phyloP scores from a whole-genome alignment of 768 basidiomycete species.

The Goffeauzyma gilvescens region DNA sequence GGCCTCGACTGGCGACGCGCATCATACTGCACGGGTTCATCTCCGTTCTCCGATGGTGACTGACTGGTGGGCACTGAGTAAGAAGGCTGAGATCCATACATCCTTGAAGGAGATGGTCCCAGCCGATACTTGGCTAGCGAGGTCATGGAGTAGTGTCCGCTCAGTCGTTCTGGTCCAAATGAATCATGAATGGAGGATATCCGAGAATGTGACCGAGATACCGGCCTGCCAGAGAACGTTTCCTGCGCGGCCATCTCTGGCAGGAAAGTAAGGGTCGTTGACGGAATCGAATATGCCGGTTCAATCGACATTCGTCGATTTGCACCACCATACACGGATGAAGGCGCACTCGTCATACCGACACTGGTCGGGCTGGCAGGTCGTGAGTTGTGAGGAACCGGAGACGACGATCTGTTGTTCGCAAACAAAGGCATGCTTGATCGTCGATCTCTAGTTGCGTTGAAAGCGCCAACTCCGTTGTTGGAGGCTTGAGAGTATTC shows the following conservation, averaged over 20 bases:
- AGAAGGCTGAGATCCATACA: conserved; percentile 9
- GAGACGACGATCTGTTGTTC: background rate
- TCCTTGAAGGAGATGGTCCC: conserved; percentile 6
- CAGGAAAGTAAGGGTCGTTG: conserved; percentile 23
- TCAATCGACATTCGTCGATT: conserved; percentile 11
- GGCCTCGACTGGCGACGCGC: background rate
- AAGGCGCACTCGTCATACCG: background rate
- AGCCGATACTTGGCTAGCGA: conserved; percentile 3
- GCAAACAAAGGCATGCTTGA: conserved; percentile 6
- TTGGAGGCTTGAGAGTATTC: conserved; percentile 9
- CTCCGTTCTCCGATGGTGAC: background rate
- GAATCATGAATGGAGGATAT: conserved; percentile 10
- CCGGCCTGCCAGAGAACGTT: conserved; percentile 2
- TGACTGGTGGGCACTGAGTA: conserved; percentile 7
- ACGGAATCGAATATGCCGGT: conserved; percentile 9
- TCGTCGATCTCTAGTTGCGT: conserved; percentile 1
- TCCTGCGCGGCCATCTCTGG: conserved; percentile 24
- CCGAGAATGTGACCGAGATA: conserved; percentile 10
- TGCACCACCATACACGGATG: background rate
- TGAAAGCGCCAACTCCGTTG: background rate
- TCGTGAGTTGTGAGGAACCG: conserved; percentile 3
- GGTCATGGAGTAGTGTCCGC: conserved; percentile 2
- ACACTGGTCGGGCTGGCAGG: conserved; percentile 1
- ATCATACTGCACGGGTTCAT: background rate
- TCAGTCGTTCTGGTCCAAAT: too few relatives aligned